A percentile compares a stretch with the other conserved stretches of the same genome.
Conservation (phyloP, 106 monocot genomes). For the Dioscorea zingiberensis region DNA sequence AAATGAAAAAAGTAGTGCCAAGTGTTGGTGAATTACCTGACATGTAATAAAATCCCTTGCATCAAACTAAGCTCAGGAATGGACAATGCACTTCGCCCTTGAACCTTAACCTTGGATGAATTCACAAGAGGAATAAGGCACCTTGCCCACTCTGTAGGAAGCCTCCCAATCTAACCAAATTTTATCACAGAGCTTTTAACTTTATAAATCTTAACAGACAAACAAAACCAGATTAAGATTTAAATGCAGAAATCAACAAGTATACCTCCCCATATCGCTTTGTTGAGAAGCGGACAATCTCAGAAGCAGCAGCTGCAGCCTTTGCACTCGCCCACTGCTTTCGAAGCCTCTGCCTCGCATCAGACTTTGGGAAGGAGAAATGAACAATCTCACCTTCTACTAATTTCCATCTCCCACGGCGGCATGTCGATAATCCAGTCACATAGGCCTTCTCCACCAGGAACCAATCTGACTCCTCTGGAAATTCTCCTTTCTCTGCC, state of each 20-base stretch:
- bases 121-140: constrained; percentile 70
- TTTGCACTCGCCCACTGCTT: constrained; percentile 36
- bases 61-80: constrained; percentile 49
- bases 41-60: constrained; percentile 62
- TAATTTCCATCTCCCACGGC: constrained; percentile 43
- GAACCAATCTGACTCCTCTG: constrained; percentile 68
- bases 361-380: constrained; percentile 47
- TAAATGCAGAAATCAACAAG: neutral
- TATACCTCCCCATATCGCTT: constrained; percentile 71
- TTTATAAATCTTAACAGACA: too few relatives aligned
- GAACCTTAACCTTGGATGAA: constrained; percentile 63
- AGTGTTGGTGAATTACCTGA: constrained; percentile 34
- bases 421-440: constrained; percentile 48
- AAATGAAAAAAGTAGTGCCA: too few relatives aligned
- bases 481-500: constrained; percentile 49
- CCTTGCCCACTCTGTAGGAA: constrained; percentile 65
- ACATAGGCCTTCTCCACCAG: constrained; percentile 62
- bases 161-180: constrained; percentile 54
- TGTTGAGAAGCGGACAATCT: constrained; percentile 82
- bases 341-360: constrained; percentile 15
- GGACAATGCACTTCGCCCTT: constrained; percentile 36
- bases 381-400: constrained; percentile 57
- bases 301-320: constrained; percentile 37
- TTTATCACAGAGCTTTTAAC: too few relatives aligned
- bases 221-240: too few relatives aligned